Percentiles rank a stretch among this genome's conserved stretches.
Conservation (phyloP, 179 eudicot species). For the Sideroxylon spinosum region DNA sequence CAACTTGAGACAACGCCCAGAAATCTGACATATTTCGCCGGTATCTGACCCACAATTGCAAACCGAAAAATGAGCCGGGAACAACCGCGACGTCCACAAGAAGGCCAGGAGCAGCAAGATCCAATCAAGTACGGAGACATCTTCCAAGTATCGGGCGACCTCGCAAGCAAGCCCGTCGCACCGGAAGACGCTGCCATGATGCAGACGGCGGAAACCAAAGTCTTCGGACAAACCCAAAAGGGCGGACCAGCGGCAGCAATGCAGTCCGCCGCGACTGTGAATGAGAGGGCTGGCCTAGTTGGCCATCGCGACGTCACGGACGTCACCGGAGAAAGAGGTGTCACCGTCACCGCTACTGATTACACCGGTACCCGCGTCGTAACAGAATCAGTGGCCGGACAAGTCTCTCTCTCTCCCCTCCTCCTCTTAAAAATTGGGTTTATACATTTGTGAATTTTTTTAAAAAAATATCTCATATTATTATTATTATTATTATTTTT, state of each 20-base stretch:
- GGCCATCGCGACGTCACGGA: slow-evolving; percentile 36
- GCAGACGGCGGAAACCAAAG: slow-evolving; percentile 57
- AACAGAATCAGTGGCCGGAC: slow-evolving; percentile 63
- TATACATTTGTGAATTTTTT: too few species aligned
- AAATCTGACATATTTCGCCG: not conserved
- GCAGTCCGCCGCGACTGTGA: slow-evolving; percentile 57
- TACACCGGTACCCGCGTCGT: slow-evolving; percentile 45
- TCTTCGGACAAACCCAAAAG: slow-evolving; percentile 44
- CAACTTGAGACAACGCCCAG: not conserved
- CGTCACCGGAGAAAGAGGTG: slow-evolving; percentile 34
- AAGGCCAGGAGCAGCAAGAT: slow-evolving; percentile 4
- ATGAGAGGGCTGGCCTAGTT: slow-evolving; percentile 55
- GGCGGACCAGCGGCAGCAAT: slow-evolving; percentile 59
- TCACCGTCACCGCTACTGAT: slow-evolving; percentile 43
- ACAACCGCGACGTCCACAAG: slow-evolving; percentile 36
- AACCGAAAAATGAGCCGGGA: slow-evolving; percentile 29
- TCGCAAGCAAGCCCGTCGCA: slow-evolving; percentile 43
- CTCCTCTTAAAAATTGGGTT: too few species aligned
- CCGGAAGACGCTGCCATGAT: slow-evolving; percentile 71
- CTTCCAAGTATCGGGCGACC: slow-evolving; percentile 53
- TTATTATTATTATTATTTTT: too few species aligned
- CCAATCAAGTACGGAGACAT: slow-evolving; percentile 72
- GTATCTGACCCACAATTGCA: not conserved
- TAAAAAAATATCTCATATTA: too few species aligned
- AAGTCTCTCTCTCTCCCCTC: slow-evolving; percentile 36